A percentile compares a stretch with the other conserved stretches of the same genome.
Conservation (phyloP, 1,139 yeast species). For the Yamadazyma atlantica region DNA sequence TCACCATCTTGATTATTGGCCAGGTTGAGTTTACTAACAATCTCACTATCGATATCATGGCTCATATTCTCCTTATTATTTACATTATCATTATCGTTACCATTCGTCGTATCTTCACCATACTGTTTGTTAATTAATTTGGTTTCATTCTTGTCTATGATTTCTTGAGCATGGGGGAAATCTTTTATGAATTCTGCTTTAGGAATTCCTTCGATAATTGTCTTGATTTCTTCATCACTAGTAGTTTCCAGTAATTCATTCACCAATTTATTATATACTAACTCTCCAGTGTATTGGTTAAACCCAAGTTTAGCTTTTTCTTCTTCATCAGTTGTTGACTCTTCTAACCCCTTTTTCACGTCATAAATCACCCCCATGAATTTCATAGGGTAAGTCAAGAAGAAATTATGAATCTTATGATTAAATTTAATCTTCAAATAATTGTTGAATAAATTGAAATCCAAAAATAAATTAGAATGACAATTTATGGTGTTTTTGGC, state of each 20-base stretch:
- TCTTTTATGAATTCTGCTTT: conserved; percentile 34
- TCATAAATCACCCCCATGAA: conserved; percentile 15
- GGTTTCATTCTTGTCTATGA: conserved; percentile 13
- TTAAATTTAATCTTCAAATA: conserved; percentile 29
- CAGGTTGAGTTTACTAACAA: conserved; percentile 1
- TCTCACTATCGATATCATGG: conserved; percentile 1
- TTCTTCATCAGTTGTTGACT: conserved; percentile 13
- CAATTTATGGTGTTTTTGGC: conserved; percentile 18
- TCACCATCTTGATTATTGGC: background rate
- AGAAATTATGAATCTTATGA: conserved; percentile 22
- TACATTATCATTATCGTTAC: conserved; percentile 1
- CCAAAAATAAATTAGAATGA: conserved; percentile 24
- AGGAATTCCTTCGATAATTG: conserved; percentile 20
- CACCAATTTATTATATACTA: conserved; percentile 27
- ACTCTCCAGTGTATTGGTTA: conserved; percentile 25
- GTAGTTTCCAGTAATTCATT: conserved; percentile 13
- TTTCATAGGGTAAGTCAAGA: conserved; percentile 16
- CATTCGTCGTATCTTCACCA: conserved; percentile 5
- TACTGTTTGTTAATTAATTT: conserved; percentile 9
- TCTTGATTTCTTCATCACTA: conserved; percentile 21
- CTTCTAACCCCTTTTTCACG: conserved; percentile 18
- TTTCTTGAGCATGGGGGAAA: conserved; percentile 27
- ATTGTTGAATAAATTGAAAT: conserved; percentile 25
- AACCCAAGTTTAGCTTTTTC: conserved; percentile 17
- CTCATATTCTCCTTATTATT: conserved; percentile 2